These are phyloP conservation scores for Phytopythium vexans DNA, from an alignment of 352 stramenopile species.

Conservation along the genomic window DNA sequence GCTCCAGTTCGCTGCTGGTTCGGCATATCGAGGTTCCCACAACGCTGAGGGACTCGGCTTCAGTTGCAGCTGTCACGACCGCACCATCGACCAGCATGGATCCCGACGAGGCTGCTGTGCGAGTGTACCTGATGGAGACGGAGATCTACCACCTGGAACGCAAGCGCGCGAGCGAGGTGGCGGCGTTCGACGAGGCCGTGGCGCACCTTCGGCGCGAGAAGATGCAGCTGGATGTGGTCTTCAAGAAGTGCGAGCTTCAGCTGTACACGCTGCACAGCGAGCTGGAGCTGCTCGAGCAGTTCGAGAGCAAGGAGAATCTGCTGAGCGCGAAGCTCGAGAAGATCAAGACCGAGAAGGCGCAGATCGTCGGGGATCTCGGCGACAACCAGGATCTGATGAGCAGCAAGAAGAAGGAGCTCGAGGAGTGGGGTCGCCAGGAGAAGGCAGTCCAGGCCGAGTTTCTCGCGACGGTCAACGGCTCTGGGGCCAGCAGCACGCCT, in stretches of 20 bases:
- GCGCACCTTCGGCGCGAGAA: constrained; percentile 87
- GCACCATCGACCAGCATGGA: constrained; percentile 23
- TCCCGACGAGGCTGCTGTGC: constrained; percentile 40
- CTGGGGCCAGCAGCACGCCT: constrained; percentile 29
- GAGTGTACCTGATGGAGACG: constrained; percentile 50
- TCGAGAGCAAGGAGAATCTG: constrained; percentile 89
- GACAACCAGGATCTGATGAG: constrained; percentile 75
- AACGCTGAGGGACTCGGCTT: neutral
- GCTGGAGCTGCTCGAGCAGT: constrained; percentile 86
- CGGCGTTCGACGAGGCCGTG: constrained; percentile 86
- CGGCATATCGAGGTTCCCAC: too few species aligned
- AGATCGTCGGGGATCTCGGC: constrained; percentile 75
- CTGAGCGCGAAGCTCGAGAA: constrained; percentile 86
- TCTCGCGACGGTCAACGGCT: constrained; percentile 60
- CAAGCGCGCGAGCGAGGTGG: constrained; percentile 63
- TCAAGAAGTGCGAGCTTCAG: constrained; percentile 88
- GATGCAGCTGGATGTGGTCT: constrained; percentile 78
- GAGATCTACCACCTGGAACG: constrained; percentile 66
- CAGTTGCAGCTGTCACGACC: neutral
- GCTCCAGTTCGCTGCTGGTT: too few species aligned
- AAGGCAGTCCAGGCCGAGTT: constrained; percentile 70
- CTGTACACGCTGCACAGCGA: constrained; percentile 87
- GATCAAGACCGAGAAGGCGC: constrained; percentile 79
- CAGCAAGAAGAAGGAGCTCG: constrained; percentile 75
- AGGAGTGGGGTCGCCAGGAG: constrained; percentile 71